These are phyloP conservation scores for Oxyria digyna DNA, from an alignment of 148 eudicot genomes.

Conservation along the genomic window DNA sequence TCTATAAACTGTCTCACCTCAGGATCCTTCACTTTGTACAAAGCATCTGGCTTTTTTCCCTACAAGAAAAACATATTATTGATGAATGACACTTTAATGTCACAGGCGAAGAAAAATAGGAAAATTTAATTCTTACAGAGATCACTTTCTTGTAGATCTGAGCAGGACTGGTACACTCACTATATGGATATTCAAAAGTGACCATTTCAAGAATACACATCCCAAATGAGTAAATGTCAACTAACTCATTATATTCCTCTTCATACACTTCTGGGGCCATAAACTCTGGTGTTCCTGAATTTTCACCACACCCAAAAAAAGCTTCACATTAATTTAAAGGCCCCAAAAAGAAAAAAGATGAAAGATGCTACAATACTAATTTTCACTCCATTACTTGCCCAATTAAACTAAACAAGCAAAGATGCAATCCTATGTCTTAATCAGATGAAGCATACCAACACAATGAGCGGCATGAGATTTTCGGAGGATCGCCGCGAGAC, in stretches of 20 bases:
- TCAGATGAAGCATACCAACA: constrained; percentile 46
- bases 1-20: constrained; percentile 61
- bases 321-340: background rate
- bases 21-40: constrained; percentile 71
- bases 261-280: constrained; percentile 89
- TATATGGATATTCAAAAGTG: constrained; percentile 72
- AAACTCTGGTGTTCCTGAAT: constrained; percentile 74
- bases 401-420: background rate
- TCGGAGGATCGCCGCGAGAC: constrained; percentile 71
- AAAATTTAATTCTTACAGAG: constrained; percentile 38
- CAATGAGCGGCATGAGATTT: constrained; percentile 83
- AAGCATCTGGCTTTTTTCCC: constrained; percentile 81
- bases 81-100: background rate
- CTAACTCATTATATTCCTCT: constrained; percentile 78
- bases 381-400: background rate
- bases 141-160: constrained; percentile 81
- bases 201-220: constrained; percentile 85
- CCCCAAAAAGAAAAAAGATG: background rate
- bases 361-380: background rate
- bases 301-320: constrained; percentile 7
- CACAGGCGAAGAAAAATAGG: background rate
- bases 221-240: constrained; percentile 79
- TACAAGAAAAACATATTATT: constrained; percentile 16
- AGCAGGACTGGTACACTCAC: constrained; percentile 77
- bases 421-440: background rate